phyloP scores from a whole-genome alignment of 352 stramenopile genomes.

The Phytophthora europaea region DNA sequence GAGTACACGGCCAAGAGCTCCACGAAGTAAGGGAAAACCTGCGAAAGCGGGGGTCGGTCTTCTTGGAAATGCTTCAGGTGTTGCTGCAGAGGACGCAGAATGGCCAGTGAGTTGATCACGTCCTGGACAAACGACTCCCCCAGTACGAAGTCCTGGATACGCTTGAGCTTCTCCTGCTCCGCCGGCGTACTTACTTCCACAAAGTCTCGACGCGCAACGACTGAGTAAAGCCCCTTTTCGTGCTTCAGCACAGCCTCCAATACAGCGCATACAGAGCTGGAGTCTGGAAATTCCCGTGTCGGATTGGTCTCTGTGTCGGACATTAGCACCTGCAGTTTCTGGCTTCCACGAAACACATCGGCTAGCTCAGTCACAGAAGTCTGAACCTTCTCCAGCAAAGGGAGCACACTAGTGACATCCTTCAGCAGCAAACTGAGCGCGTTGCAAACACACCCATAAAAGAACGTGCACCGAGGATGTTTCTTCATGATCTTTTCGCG shows the following conservation, averaged over 20 bases:
- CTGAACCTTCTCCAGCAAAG: conserved; percentile 57
- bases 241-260: conserved; percentile 62
- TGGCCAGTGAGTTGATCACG: conserved; percentile 61
- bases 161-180: conserved; percentile 59
- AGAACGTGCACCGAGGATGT: conserved; percentile 68
- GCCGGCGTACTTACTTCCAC: conserved; percentile 46
- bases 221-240: conserved; percentile 60
- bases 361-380: conserved; percentile 51
- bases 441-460: conserved; percentile 69
- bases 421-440: conserved; percentile 59
- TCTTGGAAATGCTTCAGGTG: conserved; percentile 60
- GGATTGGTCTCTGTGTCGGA: conserved; percentile 22
- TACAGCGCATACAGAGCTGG: conserved; percentile 42
- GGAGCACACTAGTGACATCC: conserved; percentile 61
- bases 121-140: conserved; percentile 71
- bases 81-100: conserved; percentile 66
- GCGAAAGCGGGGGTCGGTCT: conserved; percentile 55
- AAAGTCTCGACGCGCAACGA: conserved; percentile 73
- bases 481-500: conserved; percentile 69
- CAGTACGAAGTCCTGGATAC: conserved; percentile 76
- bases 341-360: conserved; percentile 52
- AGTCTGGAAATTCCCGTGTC: conserved; percentile 32
- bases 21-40: conserved; percentile 61
- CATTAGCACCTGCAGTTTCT: conserved; percentile 50
- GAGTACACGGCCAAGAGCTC: conserved; percentile 59